Conservation (phyloP, 805 yeast genomes). For the Spathaspora sp. region DNA sequence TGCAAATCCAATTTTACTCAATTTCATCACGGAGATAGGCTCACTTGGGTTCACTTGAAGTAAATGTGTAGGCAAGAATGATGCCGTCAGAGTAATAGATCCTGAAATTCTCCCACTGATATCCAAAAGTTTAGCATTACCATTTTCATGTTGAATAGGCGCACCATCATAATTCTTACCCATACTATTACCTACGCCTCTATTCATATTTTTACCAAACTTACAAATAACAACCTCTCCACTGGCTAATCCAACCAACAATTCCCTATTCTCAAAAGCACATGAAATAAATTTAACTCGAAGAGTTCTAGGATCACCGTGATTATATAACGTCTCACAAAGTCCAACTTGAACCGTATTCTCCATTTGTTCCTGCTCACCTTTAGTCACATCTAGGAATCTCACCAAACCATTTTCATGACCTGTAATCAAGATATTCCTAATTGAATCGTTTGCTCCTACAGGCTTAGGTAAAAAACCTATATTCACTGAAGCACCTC, state of each 20-base stretch:
- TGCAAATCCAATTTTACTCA: constrained; percentile 79
- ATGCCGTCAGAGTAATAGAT: constrained; percentile 22
- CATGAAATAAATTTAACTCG: constrained; percentile 61
- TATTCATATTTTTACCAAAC: constrained; percentile 44
- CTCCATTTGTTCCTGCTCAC: constrained; percentile 46
- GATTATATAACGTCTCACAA: constrained; percentile 27
- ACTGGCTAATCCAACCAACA: constrained; percentile 60
- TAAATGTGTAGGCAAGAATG: constrained; percentile 32
- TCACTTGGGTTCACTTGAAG: constrained; percentile 32
- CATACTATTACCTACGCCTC: constrained; percentile 5
- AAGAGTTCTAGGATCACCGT: constrained; percentile 27
- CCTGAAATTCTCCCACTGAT: constrained; percentile 54
- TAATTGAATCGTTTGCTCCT: constrained; percentile 41
- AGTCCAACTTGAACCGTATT: constrained; percentile 30
- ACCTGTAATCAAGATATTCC: constrained; percentile 66
- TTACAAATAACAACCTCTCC: constrained; percentile 78
- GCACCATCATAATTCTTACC: constrained; percentile 24
- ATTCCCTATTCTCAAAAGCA: constrained; percentile 73
- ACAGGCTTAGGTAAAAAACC: constrained; percentile 23
- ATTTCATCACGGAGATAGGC: constrained; percentile 54
- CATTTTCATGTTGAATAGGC: constrained; percentile 28
- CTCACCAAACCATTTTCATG: constrained; percentile 83
- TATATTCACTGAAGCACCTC: constrained; percentile 69
- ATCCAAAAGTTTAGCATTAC: constrained; percentile 40
- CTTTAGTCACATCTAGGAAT: constrained; percentile 78